These are phyloP conservation scores for Fusarium sp. DNA, from an alignment of 2,329 filamentous ascomycete genomes.

Conservation along the genomic window DNA sequence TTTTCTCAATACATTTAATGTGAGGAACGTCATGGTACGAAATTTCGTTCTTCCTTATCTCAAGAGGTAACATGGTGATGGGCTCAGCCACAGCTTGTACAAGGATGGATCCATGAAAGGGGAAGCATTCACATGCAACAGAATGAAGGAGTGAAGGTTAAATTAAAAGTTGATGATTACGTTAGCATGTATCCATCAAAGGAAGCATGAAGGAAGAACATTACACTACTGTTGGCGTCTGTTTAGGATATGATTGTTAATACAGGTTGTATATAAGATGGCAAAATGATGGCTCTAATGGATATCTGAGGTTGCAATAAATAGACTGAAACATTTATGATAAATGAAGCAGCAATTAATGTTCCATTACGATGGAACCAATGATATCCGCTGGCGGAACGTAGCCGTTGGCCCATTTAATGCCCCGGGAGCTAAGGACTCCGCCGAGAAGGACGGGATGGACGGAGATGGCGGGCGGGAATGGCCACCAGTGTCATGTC, in stretches of 20 bases:
- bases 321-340: neutral
- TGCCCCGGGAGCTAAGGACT: conserved; percentile 31
- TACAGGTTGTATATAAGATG: too few species aligned
- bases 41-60: neutral
- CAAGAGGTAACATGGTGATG: neutral
- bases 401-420: neutral
- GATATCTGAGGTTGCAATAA: too few species aligned
- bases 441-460: conserved; percentile 18
- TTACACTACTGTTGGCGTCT: neutral
- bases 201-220: neutral
- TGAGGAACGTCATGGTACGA: neutral
- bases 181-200: neutral
- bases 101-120: conserved; percentile 14
- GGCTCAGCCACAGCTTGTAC: conserved; percentile 1
- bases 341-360: neutral
- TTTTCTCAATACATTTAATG: neutral
- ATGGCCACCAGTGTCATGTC: neutral
- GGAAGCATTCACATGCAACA: neutral
- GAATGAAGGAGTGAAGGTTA: conserved; percentile 10
- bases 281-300: neutral
- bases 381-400: conserved; percentile 28
- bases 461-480: conserved; percentile 22
- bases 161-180: conserved; percentile 19
- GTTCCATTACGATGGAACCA: conserved; percentile 21
- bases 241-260: too few species aligned